Percentiles rank a stretch among this genome's conserved stretches.
Evolutionary conservation across 2,329 filamentous ascomycete genomes (phyloP).

Genomic region (Colletotrichum orbiculare): DNA sequence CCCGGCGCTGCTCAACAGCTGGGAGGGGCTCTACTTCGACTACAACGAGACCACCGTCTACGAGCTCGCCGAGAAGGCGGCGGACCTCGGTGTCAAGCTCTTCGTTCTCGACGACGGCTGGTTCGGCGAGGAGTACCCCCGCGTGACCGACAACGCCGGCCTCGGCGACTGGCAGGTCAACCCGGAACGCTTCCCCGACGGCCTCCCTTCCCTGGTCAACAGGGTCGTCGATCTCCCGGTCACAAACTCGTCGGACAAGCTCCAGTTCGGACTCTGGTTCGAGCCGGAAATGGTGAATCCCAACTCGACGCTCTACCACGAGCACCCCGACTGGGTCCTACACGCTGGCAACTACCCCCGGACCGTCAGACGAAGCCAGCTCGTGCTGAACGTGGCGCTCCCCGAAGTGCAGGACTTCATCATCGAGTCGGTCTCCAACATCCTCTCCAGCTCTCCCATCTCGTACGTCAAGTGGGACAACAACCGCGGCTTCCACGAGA

Average conservation of each 20-base stretch:
- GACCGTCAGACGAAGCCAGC: slow-evolving; percentile 66
- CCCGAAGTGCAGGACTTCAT: slow-evolving; percentile 73
- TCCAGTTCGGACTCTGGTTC: slow-evolving; percentile 74
- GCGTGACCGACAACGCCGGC: slow-evolving; percentile 65
- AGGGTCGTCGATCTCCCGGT: slow-evolving; percentile 62
- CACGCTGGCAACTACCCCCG: slow-evolving; percentile 67
- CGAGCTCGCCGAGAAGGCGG: slow-evolving; percentile 65
- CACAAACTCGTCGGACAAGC: slow-evolving; percentile 55
- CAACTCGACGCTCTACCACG: slow-evolving; percentile 68
- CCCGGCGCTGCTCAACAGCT: slow-evolving; percentile 71
- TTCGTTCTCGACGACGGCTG: slow-evolving; percentile 76
- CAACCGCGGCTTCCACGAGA: slow-evolving; percentile 73
- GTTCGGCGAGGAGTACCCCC: slow-evolving; percentile 73
- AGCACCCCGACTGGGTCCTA: slow-evolving; percentile 73
- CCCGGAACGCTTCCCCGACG: slow-evolving; percentile 67
- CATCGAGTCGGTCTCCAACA: slow-evolving; percentile 63
- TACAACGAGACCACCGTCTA: slow-evolving; percentile 68
- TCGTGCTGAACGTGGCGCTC: slow-evolving; percentile 70
- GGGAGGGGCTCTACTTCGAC: slow-evolving; percentile 71
- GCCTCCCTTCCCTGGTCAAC: slow-evolving; percentile 62
- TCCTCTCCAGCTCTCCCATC: slow-evolving; percentile 65
- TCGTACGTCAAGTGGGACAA: slow-evolving; percentile 76
- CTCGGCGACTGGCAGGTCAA: slow-evolving; percentile 74
- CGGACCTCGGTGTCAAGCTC: slow-evolving; percentile 68
- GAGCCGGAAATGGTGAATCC: slow-evolving; percentile 77